These are phyloP conservation scores for Ophiostoma sp. DNA, from an alignment of 2,329 filamentous ascomycete species.

Conservation along the genomic window DNA sequence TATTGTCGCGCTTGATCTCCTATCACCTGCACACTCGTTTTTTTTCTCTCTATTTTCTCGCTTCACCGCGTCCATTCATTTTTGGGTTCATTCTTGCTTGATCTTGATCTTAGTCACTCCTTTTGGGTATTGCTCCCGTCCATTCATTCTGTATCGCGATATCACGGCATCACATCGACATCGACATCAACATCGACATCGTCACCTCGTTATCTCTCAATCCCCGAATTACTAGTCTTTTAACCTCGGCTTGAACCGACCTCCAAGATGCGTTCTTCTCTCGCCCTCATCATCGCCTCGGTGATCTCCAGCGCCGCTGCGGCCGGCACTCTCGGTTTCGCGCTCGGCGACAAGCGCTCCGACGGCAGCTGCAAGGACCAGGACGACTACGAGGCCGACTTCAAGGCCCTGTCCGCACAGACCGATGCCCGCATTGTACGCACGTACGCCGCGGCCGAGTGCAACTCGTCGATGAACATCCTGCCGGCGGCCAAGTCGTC, in stretches of 20 bases:
- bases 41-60: not conserved
- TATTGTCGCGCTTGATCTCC: not conserved
- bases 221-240: not conserved
- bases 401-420: constrained; percentile 15
- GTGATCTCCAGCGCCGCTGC: constrained; percentile 13
- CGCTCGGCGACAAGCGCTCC: constrained; percentile 22
- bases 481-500: constrained; percentile 21
- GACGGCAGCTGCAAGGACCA: constrained; percentile 23
- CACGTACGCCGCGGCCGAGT: constrained; percentile 23
- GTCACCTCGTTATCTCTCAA: not conserved
- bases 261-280: constrained; percentile 19
- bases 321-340: constrained; percentile 20
- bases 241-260: not conserved
- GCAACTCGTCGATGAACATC: constrained; percentile 22
- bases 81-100: not conserved
- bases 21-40: not conserved
- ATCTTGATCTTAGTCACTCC: not conserved
- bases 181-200: not conserved
- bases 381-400: constrained; percentile 22
- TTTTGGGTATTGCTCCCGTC: not conserved
- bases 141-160: not conserved
- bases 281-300: constrained; percentile 12
- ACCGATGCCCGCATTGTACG: constrained; percentile 20
- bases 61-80: not conserved
- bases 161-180: not conserved